Conservation (phyloP, 2,329 filamentous ascomycete genomes). For the Aspergillus spinulosporus region DNA sequence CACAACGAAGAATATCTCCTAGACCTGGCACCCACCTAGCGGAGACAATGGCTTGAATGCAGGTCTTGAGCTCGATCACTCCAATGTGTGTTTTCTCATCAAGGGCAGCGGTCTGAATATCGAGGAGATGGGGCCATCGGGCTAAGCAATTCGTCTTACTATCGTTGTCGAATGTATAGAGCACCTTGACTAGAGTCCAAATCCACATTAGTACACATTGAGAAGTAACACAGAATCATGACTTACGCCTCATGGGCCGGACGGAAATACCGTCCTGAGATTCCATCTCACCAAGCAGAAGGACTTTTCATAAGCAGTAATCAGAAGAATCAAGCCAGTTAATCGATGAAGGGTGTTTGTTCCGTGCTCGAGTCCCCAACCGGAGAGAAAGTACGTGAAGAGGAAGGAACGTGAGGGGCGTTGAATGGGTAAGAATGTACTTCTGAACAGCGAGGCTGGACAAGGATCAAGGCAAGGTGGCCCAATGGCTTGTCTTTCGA, state of each 20-base stretch:
- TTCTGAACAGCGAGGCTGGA: conserved; percentile 9
- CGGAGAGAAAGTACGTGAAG: not conserved
- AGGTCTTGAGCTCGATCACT: conserved; percentile 81
- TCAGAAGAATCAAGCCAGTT: conserved; percentile 1
- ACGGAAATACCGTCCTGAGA: conserved; percentile 57
- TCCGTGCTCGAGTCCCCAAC: not conserved
- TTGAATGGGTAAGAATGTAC: not conserved
- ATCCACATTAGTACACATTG: conserved; percentile 20
- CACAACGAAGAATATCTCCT: not conserved
- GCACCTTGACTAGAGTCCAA: conserved; percentile 74
- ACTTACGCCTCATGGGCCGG: conserved; percentile 68
- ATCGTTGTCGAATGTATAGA: conserved; percentile 92
- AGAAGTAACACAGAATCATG: conserved; percentile 3
- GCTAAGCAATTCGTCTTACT: conserved; percentile 87
- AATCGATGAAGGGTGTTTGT: not conserved
- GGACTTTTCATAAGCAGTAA: conserved; percentile 33
- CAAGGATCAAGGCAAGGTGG: conserved; percentile 18
- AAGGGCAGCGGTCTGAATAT: conserved; percentile 76
- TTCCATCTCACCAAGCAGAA: conserved; percentile 40
- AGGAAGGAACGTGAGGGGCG: not conserved
- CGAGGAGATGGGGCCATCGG: conserved; percentile 74
- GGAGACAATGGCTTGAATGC: conserved; percentile 75
- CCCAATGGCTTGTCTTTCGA: conserved; percentile 19
- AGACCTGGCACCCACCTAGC: conserved; percentile 51
- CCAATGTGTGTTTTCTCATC: conserved; percentile 82